A percentile compares a stretch with the other conserved stretches of the same genome.
phyloP scores from a whole-genome alignment of 192 early-diverging fungal species.

The Blastocladiella britannica region DNA sequence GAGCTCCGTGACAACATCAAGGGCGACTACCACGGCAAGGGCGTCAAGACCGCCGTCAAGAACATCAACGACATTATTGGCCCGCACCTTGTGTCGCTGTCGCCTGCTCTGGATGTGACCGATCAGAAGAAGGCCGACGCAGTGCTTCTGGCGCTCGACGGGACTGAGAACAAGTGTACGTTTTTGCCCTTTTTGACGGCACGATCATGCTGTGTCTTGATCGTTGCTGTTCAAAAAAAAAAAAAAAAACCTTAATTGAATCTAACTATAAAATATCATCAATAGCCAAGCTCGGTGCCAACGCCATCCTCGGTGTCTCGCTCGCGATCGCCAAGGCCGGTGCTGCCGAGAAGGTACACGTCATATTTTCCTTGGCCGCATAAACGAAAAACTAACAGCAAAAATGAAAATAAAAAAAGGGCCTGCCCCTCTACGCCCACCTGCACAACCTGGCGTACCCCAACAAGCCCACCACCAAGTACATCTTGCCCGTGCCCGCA shows the following conservation, averaged over 20 bases:
- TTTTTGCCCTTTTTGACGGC: not conserved
- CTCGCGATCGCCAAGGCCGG: slow-evolving; percentile 88
- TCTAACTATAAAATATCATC: too few relatives aligned
- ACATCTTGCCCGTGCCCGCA: slow-evolving; percentile 84
- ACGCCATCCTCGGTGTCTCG: slow-evolving; percentile 96
- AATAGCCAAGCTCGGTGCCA: slow-evolving; percentile 69
- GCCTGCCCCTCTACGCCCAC: slow-evolving; percentile 85
- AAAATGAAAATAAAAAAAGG: too few relatives aligned
- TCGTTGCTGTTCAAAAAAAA: too few relatives aligned
- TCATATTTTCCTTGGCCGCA: not conserved
- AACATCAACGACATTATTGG: slow-evolving; percentile 83
- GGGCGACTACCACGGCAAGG: slow-evolving; percentile 79
- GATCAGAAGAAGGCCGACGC: slow-evolving; percentile 77
- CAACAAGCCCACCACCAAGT: slow-evolving; percentile 50
- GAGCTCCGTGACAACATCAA: slow-evolving; percentile 88
- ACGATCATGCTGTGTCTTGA: too few relatives aligned
- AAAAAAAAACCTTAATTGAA: too few relatives aligned
- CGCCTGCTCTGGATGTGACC: slow-evolving; percentile 59
- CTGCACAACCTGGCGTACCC: slow-evolving; percentile 71
- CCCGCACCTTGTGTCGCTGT: slow-evolving; percentile 44
- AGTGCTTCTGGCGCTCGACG: slow-evolving; percentile 80
- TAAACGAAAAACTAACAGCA: not conserved
- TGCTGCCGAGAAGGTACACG: slow-evolving; percentile 73
- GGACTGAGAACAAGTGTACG: slow-evolving; percentile 76
- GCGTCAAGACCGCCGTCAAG: slow-evolving; percentile 69